Percentiles rank a stretch among this genome's conserved stretches.
Evolutionary conservation across 108 stramenopile genomes (phyloP).

Genomic region (Epithemia pelagica): DNA sequence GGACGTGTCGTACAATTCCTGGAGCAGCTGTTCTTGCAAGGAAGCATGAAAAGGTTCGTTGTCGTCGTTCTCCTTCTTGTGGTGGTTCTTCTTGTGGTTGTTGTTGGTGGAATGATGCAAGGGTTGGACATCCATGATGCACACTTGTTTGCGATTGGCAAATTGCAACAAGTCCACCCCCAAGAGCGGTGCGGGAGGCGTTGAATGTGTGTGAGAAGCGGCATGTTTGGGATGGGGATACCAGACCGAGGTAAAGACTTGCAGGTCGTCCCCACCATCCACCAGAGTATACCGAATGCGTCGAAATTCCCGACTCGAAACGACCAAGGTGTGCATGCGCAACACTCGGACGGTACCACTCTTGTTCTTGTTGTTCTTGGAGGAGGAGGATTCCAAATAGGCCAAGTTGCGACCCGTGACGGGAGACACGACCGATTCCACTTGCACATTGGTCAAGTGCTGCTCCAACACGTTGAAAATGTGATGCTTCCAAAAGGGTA

Average conservation of each 20-base stretch:
- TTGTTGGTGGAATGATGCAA: conserved; percentile 29
- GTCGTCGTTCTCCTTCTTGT: conserved; percentile 43
- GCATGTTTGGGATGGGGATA: conserved; percentile 45
- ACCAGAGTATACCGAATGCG: conserved; percentile 51
- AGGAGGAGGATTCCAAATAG: conserved; percentile 41
- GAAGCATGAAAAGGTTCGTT: too few species aligned
- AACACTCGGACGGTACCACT: neutral
- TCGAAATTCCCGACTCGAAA: conserved; percentile 31
- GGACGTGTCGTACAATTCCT: conserved; percentile 49
- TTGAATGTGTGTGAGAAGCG: too few species aligned
- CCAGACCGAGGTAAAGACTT: conserved; percentile 58
- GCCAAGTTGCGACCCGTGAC: conserved; percentile 30
- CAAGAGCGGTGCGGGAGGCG: too few species aligned
- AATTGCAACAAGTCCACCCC: conserved; percentile 85
- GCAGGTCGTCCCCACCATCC: conserved; percentile 44
- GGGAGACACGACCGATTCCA: conserved; percentile 27
- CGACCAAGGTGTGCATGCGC: conserved; percentile 50
- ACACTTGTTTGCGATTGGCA: conserved; percentile 55
- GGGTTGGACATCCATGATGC: conserved; percentile 87
- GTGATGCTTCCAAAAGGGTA: conserved; percentile 81
- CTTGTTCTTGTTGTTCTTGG: conserved; percentile 6
- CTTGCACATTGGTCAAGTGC: conserved; percentile 52
- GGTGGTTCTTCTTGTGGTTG: conserved; percentile 36
- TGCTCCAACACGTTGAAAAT: conserved; percentile 47
- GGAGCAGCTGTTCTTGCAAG: too few species aligned